A percentile compares a stretch with the other conserved stretches of the same genome.
Evolutionary conservation across 148 eudicot species (phyloP).

Genomic region (Pharnaceum exiguum): DNA sequence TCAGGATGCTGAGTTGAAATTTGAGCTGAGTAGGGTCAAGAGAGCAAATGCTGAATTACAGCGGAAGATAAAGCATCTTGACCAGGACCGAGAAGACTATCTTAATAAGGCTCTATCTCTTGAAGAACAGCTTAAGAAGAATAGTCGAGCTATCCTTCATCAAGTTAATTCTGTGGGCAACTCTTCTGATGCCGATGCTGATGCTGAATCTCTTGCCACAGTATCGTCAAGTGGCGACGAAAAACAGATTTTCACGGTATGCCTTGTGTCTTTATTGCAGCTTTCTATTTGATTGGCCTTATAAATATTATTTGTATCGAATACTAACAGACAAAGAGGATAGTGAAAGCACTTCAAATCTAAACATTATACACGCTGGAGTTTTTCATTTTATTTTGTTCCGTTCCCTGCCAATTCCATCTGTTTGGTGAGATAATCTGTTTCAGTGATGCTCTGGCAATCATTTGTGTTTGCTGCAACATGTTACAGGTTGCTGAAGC

Average conservation of each 20-base stretch:
- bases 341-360: too few species aligned
- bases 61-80: conserved; percentile 47
- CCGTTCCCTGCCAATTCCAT: too few species aligned
- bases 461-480: neutral
- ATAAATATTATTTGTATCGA: too few species aligned
- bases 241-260: conserved; percentile 25
- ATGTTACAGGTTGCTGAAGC: conserved; percentile 19
- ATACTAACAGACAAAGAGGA: too few species aligned
- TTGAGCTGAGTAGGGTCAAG: conserved; percentile 47
- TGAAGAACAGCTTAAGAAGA: conserved; percentile 35
- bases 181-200: conserved; percentile 15
- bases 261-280: neutral
- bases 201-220: conserved; percentile 4
- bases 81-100: conserved; percentile 54
- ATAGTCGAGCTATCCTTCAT: conserved; percentile 25
- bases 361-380: too few species aligned
- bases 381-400: too few species aligned
- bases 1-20: conserved; percentile 54
- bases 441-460: too few species aligned
- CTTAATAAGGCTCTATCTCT: conserved; percentile 37
- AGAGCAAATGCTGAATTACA: conserved; percentile 51
- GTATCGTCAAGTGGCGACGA: conserved; percentile 6
- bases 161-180: conserved; percentile 5
- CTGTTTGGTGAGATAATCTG: too few species aligned
- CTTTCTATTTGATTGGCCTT: neutral